Percentiles rank a stretch among this genome's conserved stretches.
phyloP scores from a whole-genome alignment of 1,284 basidiomycete genomes.

The Gymnopus androsaceus region DNA sequence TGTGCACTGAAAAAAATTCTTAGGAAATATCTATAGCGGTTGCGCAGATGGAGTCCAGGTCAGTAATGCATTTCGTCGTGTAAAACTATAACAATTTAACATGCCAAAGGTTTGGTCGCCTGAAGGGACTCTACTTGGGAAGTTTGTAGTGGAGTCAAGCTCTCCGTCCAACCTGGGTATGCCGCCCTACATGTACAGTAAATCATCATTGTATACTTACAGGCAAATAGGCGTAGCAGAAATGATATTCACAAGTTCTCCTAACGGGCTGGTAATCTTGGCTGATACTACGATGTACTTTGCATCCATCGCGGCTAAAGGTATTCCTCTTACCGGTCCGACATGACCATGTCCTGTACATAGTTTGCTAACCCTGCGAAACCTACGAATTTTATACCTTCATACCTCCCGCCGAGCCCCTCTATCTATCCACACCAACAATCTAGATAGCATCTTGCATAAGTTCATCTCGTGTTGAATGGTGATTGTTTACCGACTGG shows the following conservation, averaged over 20 bases:
- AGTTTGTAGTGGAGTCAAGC: constrained; percentile 73
- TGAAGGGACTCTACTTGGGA: constrained; percentile 67
- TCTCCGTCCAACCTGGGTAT: no score
- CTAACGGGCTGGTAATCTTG: constrained; percentile 66
- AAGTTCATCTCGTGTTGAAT: no score
- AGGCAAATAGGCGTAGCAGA: constrained; percentile 59
- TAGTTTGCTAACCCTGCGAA: no score
- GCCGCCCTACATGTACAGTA: no score
- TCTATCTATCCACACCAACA: no score
- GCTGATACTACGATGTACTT: constrained; percentile 69
- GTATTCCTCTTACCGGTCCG: constrained; percentile 16
- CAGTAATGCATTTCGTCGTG: background rate
- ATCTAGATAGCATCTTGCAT: no score
- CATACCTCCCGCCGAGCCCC: no score
- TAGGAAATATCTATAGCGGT: constrained; percentile 73
- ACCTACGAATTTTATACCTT: no score
- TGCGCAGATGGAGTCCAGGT: constrained; percentile 67
- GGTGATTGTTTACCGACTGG: no score
- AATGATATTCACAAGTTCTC: constrained; percentile 65
- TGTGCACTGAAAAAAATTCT: no score
- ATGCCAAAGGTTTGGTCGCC: constrained; percentile 59
- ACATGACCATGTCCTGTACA: no score
- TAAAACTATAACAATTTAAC: background rate
- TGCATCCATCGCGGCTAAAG: constrained; percentile 52
- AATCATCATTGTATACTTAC: no score